Conservation (phyloP, 257 asterid genomes). For the Solanum ahanhuiri region DNA sequence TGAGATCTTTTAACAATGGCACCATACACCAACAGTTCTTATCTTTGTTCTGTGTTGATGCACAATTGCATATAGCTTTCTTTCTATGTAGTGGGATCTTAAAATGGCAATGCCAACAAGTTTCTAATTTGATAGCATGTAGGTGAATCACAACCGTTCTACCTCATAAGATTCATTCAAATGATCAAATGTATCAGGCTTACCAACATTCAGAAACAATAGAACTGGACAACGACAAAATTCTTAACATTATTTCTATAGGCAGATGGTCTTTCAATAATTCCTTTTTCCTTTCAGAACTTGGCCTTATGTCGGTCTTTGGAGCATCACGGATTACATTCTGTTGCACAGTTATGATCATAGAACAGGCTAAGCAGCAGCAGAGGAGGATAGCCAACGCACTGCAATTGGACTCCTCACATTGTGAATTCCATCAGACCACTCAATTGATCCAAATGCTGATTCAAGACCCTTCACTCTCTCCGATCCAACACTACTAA, state of each 20-base stretch:
- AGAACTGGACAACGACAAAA: background rate
- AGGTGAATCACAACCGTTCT: background rate
- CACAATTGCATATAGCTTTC: background rate
- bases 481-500: slow-evolving; percentile 20
- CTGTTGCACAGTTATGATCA: background rate
- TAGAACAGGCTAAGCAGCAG: background rate
- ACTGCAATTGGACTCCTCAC: slow-evolving; percentile 84
- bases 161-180: background rate
- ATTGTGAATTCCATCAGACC: slow-evolving; percentile 58
- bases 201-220: background rate
- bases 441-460: slow-evolving; percentile 65
- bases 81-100: background rate
- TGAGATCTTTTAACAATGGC: background rate
- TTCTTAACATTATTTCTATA: background rate
- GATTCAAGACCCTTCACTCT: slow-evolving; percentile 20
- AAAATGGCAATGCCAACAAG: background rate
- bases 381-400: slow-evolving; percentile 30
- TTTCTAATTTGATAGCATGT: background rate
- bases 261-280: background rate
- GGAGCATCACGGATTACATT: background rate
- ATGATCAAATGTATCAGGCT: background rate
- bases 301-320: background rate
- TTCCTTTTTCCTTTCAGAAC: background rate
- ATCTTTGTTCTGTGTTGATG: background rate
- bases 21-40: background rate